A percentile compares a stretch with the other conserved stretches of the same genome.
Conservation (phyloP, 2,329 filamentous ascomycete genomes). For the Colletotrichum eremochloae region DNA sequence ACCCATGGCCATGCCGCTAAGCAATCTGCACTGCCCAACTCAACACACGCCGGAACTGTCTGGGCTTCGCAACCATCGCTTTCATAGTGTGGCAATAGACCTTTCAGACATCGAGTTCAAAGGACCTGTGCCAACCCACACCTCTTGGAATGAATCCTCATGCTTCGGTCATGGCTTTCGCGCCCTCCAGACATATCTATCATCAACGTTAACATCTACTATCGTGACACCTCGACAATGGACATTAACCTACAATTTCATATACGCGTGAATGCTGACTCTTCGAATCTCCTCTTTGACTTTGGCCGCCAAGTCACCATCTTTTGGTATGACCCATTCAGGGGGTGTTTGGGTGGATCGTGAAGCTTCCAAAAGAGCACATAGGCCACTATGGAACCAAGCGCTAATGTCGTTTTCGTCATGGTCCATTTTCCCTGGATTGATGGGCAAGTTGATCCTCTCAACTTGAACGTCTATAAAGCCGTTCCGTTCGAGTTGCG, state of each 20-base stretch:
- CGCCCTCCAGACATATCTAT: not conserved
- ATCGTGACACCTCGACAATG: not conserved
- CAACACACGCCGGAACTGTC: too few relatives aligned
- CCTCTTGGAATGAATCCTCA: too few relatives aligned
- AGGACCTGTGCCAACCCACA: not conserved
- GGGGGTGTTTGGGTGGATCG: not conserved
- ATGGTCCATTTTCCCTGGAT: not conserved
- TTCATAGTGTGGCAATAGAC: too few relatives aligned
- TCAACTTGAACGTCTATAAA: not conserved
- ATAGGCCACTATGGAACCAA: not conserved
- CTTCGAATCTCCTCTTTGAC: not conserved
- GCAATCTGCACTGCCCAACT: too few relatives aligned
- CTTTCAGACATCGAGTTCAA: not conserved
- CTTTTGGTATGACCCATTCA: not conserved
- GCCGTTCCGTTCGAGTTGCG: not conserved
- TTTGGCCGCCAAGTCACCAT: not conserved
- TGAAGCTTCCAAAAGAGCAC: not conserved
- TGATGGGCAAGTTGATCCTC: not conserved
- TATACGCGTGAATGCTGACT: not conserved
- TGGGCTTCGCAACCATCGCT: too few relatives aligned
- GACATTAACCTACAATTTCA: not conserved
- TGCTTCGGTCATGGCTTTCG: not conserved
- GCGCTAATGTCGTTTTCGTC: not conserved
- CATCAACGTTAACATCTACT: not conserved
- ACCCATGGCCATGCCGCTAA: too few relatives aligned